Evolutionary conservation across 108 stramenopile species (phyloP), one percentile per base, ranked within the genome.

Genomic region (Parietichytrium sp.): DNA sequence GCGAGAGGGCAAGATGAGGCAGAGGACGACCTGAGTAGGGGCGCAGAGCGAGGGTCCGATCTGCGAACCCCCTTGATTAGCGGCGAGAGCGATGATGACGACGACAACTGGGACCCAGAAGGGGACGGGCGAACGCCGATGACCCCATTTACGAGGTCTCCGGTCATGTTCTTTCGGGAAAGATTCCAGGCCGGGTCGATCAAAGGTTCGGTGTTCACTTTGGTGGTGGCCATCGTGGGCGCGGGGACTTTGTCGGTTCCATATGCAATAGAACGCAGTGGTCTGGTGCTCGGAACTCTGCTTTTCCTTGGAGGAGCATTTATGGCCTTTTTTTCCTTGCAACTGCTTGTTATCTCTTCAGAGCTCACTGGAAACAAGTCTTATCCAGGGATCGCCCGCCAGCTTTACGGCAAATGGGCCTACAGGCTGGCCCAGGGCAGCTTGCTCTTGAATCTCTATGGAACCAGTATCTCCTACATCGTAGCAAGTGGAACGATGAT

Each of bases 141-240:
- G 61, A 72, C 61, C 16, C 61, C 61, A n/a, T 72, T 72, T 42
- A 45, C 61, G 29, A 16, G 61, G 42, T 72, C 61, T n/a, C 61
- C 61, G n/a, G 42, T 72, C n/a, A 33, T 72, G 38, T 72, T 72
- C 61, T 72, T 72, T 42, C 36, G 45, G 61, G 45, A 72, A 20
- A 33, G 61, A 33, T 72, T 72, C 61, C 36, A 72, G 61, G 61
- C 61, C 61, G 61, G 61, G 8, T 72, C 61, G 16, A 72, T 72
- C 42, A 72, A 72, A 42, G 61, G 61, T n/a, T 23, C 20, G 38
- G 61, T 72, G 0, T 72, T 72, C 1, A 72, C 61, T 16, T 42
- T 72, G 38, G 61, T 72, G 10, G 61, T 72, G 38, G 61, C 61
- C 61, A 42, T 72, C 33, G 36, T 33, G 38, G 61, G 61, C 33